These are phyloP conservation scores for Chrysosporium keratinophilum DNA, from an alignment of 2,329 filamentous ascomycete genomes.

Conservation along the genomic window DNA sequence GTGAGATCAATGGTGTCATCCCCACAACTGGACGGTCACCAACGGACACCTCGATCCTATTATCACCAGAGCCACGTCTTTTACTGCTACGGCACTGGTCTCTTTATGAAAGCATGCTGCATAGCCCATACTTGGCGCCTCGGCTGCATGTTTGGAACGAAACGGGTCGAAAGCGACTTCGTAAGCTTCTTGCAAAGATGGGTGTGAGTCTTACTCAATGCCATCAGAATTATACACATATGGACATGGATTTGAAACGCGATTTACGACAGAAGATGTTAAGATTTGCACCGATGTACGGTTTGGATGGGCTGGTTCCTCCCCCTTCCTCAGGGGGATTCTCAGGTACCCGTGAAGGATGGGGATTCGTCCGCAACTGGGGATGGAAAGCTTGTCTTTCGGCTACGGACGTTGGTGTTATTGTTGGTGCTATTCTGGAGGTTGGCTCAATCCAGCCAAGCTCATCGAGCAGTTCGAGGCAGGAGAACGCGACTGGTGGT, in stretches of 20 bases:
- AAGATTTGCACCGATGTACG: constrained; percentile 86
- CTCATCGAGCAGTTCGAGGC: constrained; percentile 20
- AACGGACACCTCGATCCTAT: constrained; percentile 79
- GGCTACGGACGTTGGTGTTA: constrained; percentile 86
- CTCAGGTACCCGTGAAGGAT: constrained; percentile 71
- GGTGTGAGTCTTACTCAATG: constrained; percentile 88
- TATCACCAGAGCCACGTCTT: constrained; percentile 89
- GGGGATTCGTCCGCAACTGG: constrained; percentile 96
- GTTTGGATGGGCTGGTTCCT: constrained; percentile 85
- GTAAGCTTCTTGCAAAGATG: constrained; percentile 96
- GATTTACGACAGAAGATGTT: constrained; percentile 74
- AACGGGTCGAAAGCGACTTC: constrained; percentile 70
- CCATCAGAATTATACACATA: constrained; percentile 91
- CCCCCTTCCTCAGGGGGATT: constrained; percentile 60
- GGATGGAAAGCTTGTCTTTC: constrained; percentile 92
- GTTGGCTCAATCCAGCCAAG: constrained; percentile 49
- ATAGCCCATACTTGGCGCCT: constrained; percentile 88
- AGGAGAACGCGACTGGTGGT: constrained; percentile 5
- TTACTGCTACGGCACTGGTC: constrained; percentile 93
- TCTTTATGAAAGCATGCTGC: constrained; percentile 95
- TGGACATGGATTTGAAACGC: constrained; percentile 95
- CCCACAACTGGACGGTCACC: constrained; percentile 79
- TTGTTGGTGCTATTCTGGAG: constrained; percentile 84
- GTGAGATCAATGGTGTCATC: constrained; percentile 68
- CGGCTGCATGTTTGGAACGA: constrained; percentile 92